phyloP scores from a whole-genome alignment of 2,329 filamentous ascomycete species.

The Ophiocordyceps unilateralis region DNA sequence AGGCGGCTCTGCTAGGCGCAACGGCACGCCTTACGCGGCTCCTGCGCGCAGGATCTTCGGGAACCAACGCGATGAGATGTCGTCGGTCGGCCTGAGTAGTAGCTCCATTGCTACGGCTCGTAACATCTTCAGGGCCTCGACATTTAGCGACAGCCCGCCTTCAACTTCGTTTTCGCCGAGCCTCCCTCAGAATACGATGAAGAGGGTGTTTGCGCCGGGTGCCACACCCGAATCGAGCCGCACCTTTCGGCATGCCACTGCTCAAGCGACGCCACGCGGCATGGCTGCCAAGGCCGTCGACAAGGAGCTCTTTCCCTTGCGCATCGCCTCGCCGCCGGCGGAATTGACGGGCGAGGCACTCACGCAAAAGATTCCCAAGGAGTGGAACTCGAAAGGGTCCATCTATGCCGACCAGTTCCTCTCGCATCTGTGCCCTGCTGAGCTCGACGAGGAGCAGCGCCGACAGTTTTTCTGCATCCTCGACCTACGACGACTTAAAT shows the following conservation, averaged over 20 bases:
- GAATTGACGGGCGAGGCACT: slow-evolving; percentile 38
- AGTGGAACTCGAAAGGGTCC: slow-evolving; percentile 32
- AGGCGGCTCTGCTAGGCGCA: slow-evolving; percentile 12
- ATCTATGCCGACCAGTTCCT: slow-evolving; percentile 45
- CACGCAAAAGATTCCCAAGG: slow-evolving; percentile 33
- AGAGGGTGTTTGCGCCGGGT: slow-evolving; percentile 28
- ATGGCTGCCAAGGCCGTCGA: slow-evolving; percentile 30
- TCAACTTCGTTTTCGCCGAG: slow-evolving; percentile 24
- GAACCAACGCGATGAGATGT: slow-evolving; percentile 16
- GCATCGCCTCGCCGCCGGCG: slow-evolving; percentile 38
- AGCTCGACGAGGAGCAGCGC: slow-evolving; percentile 40
- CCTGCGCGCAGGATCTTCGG: slow-evolving; percentile 17
- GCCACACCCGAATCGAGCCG: slow-evolving; percentile 25
- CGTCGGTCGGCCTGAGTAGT: slow-evolving; percentile 18
- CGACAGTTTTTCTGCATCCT: slow-evolving; percentile 47
- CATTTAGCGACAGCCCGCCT: slow-evolving; percentile 15
- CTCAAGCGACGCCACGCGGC: slow-evolving; percentile 29
- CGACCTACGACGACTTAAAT: slow-evolving; percentile 42
- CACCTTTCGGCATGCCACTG: slow-evolving; percentile 25
- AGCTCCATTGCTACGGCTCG: slow-evolving; percentile 18
- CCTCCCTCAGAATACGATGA: slow-evolving; percentile 25
- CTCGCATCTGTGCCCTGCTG: slow-evolving; percentile 35
- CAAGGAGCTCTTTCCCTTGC: slow-evolving; percentile 38
- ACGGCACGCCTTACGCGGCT: slow-evolving; percentile 20
- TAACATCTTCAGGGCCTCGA: slow-evolving; percentile 25